A percentile compares a stretch with the other conserved stretches of the same genome.
Conservation (phyloP, 2,329 filamentous ascomycete species). For the Penicillium nordicum region DNA sequence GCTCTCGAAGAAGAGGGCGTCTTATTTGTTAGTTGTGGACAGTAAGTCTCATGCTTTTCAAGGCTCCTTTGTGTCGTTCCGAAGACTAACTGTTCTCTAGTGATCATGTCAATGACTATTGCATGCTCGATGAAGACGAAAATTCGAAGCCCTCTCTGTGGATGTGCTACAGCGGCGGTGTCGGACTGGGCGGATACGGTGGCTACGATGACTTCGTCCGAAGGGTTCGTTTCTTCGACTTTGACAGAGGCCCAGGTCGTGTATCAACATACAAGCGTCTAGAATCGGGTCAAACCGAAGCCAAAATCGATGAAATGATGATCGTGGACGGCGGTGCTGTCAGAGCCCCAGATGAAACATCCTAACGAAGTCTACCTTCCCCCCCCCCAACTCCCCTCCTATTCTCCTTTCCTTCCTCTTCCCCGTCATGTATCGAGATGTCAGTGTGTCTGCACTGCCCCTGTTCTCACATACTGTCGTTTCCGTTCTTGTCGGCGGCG, state of each 20-base stretch:
- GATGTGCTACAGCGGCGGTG: constrained; percentile 97
- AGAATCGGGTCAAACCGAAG: constrained; percentile 59
- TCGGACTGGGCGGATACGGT: constrained; percentile 91
- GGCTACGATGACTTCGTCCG: constrained; percentile 84
- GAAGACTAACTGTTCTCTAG: constrained; percentile 41
- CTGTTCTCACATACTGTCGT: constrained; percentile 17
- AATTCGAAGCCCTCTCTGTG: constrained; percentile 68
- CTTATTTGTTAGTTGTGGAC: constrained; percentile 83
- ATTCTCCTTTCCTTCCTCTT: neutral
- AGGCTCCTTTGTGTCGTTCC: neutral
- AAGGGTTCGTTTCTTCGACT: constrained; percentile 81
- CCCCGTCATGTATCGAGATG: neutral
- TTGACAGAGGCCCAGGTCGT: constrained; percentile 85
- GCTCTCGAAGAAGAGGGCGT: constrained; percentile 83
- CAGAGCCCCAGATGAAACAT: constrained; percentile 30
- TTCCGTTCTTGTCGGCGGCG: constrained; percentile 5
- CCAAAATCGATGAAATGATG: constrained; percentile 57
- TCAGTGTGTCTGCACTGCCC: constrained; percentile 3
- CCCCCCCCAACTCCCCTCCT: neutral
- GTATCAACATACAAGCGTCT: constrained; percentile 91
- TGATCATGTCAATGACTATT: constrained; percentile 97
- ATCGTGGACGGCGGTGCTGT: constrained; percentile 59
- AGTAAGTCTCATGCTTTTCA: constrained; percentile 57
- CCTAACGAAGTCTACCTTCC: constrained; percentile 1
- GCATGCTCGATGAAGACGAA: constrained; percentile 62